Base-by-base conservation (phyloP, 2,329 filamentous ascomycete species). In the Talaromyces sp. region DNA sequence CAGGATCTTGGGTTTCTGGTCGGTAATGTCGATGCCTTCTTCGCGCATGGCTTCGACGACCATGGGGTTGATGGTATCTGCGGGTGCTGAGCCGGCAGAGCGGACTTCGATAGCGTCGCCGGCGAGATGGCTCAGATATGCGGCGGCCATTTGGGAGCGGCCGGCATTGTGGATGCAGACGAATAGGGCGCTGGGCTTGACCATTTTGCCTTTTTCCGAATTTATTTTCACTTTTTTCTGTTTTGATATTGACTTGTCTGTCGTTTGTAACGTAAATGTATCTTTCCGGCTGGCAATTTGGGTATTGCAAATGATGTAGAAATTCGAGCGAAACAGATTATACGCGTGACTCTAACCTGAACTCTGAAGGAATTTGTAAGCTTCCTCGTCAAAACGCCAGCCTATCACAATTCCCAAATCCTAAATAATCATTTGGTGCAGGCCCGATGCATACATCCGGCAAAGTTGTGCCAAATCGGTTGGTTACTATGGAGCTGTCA, bases 161-260 rank as follows among this genome's bases (percentile, higher is more conserved):
- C 72, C 72, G 22, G 71, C 72, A 47, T 73, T 73, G 52, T 73
- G 70, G 39, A 72, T 60, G 69, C 71, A 73, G 58, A 73, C 70
- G 39, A 72, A 73, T n/a, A 73, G 52, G 49, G 72, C 70, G 39
- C 69, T 73, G 22, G 71, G 67, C 50, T 69, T 72, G 47, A 61
- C 49, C 67, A 70, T 65, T 8, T 22, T 15, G 5, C 27, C 7
- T 27, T 6, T 47, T 47, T 11, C 11, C n/a, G 9, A 22, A 19
- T 9, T 37, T 37, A 6, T 1, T 27, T 31, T 31, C 1, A 8
- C 27, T 31, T 5, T 31, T 31, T 31, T 31, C 27, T 31, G 27
- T 31, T 31, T 31, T 2, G 2, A 22, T 13, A 54, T 11, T 35
- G 17, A 35, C 1, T 54, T 35, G 17, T 35, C 13, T 35, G 17